Evolutionary conservation across 2,329 filamentous ascomycete species (phyloP), one percentile per base, ranked within the genome.

Genomic region (Cylindrodendrum hubeiense): DNA sequence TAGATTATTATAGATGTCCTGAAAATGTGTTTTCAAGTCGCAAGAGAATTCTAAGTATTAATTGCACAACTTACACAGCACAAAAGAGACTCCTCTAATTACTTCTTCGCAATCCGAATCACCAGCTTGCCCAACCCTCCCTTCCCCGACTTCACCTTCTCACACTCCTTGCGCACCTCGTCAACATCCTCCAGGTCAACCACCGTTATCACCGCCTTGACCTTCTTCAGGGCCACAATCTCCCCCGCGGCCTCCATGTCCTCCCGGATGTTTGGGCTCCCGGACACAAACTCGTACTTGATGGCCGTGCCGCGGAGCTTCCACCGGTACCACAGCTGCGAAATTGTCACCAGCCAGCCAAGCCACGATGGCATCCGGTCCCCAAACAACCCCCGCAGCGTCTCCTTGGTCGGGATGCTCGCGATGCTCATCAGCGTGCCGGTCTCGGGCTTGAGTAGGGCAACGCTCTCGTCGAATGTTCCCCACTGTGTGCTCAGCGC

Each of bases 401-500:
- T 69, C 3, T 56, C 60, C 30, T 79, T 75, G 12, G 72, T 66
- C 3, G 83, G 83, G 0, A 80, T 34, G 33, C 79, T 80, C 1
- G 79, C 73, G 24, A 85, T 82, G 39, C 79, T 81, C n/a, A 81
- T 71, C 15, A 84, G 69, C 5, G 81, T 79, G 2, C 83, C 83
- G 2, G 72, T 76, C 1, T 74, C 49, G 1, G 71, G 76, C 13
- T 81, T 79, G n/a, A 79, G 67, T 4, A 85, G 66, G 4, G 79
- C 72, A n/a, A 87, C 78, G 33, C 78, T 79, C 3, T 75, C 68
- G 4, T 74, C 67, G 51, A 86, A 73, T 1, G 81, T 76, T 13
- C 57, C 5, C 66, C 78, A 80, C 41, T 83, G 80, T 22, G 86
- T 87, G 71, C 85, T 86, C 53, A 83, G 79, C 26, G 84, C 79